Base-by-base conservation (phyloP, 2,329 filamentous ascomycete genomes). In the Aureobasidium sp. region DNA sequence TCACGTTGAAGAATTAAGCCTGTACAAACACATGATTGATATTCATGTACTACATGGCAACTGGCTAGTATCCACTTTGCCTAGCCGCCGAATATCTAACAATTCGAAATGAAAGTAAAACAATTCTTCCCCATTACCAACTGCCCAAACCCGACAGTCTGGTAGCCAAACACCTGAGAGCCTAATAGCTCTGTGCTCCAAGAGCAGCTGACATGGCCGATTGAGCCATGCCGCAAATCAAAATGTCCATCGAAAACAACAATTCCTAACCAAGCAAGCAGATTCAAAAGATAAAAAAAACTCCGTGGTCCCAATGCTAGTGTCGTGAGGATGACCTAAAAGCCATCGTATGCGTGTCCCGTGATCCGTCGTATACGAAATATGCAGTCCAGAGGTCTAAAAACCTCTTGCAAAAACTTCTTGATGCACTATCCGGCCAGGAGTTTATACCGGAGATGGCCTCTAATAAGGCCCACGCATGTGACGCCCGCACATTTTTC, bases 391-490 rank as follows among this genome's bases (percentile, higher is more conserved):
- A 62, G 20, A 56, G 41, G 60, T 41, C 60, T 62, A 62, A 62
- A 46, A 62, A 55, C 60, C 60, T 41, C 34, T 51, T 32, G 41
- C 60, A 56, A 29, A 43, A 63, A 62, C 37, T 43, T 48, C 32
- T 46, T 53, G 50, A 53, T 59, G 56, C 50, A 63, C 61, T 43
- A n/a, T 52, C 61, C 44, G 57, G 57, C 36, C 46, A 32, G 6
- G 26, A 12, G 10, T 12, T 34, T 29, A 37, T n/a, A 32, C 50
- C 48, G 50, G 50, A 62, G 34, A 27, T 36, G 61, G 59, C 68
- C 66, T 70, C 67, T 68, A 63, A 67, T 65, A 69, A 67, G 65
- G 67, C 67, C 60, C 60, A 62, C 60, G 60, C 60, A 55, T 62
- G 50, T 39, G 60, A 62, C 60, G 41, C 60, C 51, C n/a, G 50